Evolutionary conservation across 148 eudicot species (phyloP).

Genomic region (Amaranthus hypochondriacus): DNA sequence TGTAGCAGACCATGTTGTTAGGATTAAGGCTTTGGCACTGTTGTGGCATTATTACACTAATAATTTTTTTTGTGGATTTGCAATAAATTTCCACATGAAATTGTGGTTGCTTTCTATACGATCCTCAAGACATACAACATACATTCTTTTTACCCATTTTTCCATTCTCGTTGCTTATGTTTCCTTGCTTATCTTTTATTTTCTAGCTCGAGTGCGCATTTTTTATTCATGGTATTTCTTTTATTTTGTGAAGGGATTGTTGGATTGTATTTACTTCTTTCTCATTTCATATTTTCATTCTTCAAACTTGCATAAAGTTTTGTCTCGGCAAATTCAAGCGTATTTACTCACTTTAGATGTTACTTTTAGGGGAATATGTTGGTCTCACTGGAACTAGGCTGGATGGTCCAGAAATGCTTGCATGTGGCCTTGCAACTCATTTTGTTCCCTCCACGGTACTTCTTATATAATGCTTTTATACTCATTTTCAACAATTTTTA

Average conservation of each 20-base stretch:
- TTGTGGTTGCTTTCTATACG: too few species aligned
- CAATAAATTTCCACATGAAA: too few species aligned
- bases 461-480: not conserved
- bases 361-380: constrained; percentile 71
- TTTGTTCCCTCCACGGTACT: constrained; percentile 70
- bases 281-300: not conserved
- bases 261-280: too few species aligned
- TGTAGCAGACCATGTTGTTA: too few species aligned
- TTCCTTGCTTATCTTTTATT: not conserved
- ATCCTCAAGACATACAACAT: too few species aligned
- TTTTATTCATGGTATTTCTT: not conserved
- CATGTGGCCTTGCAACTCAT: constrained; percentile 95
- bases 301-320: too few species aligned
- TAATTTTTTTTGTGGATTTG: too few species aligned
- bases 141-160: not conserved
- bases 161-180: not conserved
- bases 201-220: not conserved
- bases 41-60: too few species aligned
- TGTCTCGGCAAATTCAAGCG: not conserved
- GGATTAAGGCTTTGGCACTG: too few species aligned
- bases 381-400: constrained; percentile 84
- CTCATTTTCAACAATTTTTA: not conserved
- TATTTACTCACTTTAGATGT: not conserved
- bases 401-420: constrained; percentile 99
- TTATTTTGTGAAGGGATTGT: not conserved